Conservation (phyloP, 768 basidiomycete species). For the Myochromella boudieri region DNA sequence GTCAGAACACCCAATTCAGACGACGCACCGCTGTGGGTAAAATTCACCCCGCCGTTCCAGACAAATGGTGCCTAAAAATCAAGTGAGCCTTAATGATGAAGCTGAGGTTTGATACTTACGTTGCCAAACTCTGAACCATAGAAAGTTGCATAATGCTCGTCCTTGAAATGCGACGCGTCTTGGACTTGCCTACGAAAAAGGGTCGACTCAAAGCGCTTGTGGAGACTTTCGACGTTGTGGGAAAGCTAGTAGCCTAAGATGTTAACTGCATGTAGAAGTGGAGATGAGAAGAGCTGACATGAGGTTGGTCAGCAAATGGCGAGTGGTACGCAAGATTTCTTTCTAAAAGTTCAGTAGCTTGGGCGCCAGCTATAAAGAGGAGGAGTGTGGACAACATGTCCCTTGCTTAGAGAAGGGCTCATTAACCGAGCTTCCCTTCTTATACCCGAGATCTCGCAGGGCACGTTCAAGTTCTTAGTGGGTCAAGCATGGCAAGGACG, state of each 20-base stretch:
- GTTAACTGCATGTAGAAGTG: conserved; percentile 46
- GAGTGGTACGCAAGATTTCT: conserved; percentile 42
- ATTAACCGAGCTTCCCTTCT: too few species aligned
- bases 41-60: conserved; percentile 7
- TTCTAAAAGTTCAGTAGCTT: conserved; percentile 26
- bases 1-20: conserved; percentile 27
- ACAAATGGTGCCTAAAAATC: background rate
- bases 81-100: background rate
- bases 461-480: too few species aligned
- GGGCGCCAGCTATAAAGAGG: conserved; percentile 9
- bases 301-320: conserved; percentile 33
- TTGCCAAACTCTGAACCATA: conserved; percentile 10
- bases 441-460: too few species aligned
- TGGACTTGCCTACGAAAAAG: conserved; percentile 8
- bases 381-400: background rate
- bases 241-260: conserved; percentile 36
- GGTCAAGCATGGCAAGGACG: too few species aligned
- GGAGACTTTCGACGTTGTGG: conserved; percentile 2
- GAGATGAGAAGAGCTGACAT: conserved; percentile 38
- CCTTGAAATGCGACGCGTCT: conserved; percentile 7
- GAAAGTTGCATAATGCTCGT: conserved; percentile 13
- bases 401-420: too few species aligned
- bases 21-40: conserved; percentile 16
- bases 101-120: background rate
- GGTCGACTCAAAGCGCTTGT: background rate